Conservation (phyloP, 441 rosid species). For the Gossypium armourianum region DNA sequence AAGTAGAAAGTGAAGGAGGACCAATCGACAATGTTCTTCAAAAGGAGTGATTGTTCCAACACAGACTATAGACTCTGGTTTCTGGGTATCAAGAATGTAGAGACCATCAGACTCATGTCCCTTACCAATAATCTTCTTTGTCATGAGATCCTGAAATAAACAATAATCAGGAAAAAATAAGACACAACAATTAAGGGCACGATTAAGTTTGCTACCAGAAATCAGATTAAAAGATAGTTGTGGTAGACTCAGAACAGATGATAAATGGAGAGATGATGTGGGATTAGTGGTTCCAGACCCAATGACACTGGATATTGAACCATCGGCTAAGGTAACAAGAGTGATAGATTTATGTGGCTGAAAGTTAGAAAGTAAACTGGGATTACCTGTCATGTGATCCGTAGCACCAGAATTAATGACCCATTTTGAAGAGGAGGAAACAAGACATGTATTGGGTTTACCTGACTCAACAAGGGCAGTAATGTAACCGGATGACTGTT, state of each 20-base stretch:
- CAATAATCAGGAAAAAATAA: neutral
- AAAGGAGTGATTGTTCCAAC: too few species aligned
- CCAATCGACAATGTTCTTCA: too few species aligned
- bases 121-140: too few species aligned
- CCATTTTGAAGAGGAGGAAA: neutral
- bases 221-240: neutral
- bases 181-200: neutral
- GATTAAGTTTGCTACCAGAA: neutral
- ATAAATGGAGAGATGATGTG: neutral
- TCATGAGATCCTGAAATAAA: too few species aligned
- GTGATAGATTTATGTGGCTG: neutral
- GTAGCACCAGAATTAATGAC: neutral
- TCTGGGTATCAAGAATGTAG: too few species aligned
- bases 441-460: neutral
- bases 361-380: neutral
- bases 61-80: too few species aligned
- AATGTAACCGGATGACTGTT: neutral
- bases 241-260: neutral
- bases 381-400: neutral
- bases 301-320: neutral
- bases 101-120: too few species aligned
- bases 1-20: too few species aligned
- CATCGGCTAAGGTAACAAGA: neutral
- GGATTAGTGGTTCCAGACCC: neutral
- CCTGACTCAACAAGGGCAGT: neutral